Evolutionary conservation across 1,284 basidiomycete species (phyloP), one percentile per base, ranked within the genome.

Genomic region (Caloboletus firmus): DNA sequence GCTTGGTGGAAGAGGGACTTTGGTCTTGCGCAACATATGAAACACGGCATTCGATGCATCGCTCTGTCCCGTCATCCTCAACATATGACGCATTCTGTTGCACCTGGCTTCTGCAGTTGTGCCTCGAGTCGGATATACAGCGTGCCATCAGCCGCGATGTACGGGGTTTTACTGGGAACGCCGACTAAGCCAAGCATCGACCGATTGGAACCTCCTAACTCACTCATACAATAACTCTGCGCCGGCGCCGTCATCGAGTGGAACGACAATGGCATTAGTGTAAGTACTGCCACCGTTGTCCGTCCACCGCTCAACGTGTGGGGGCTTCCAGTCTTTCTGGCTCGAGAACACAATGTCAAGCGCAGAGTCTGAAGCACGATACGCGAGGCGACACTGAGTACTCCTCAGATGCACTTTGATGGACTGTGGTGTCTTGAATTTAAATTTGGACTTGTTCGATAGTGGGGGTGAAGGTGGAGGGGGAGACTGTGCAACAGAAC

Each of bases 221-320:
- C 57, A 87, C 85, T 77, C 74, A 56, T 82, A 85, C 54, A 83
- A 79, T 17, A 87, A 62, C 47, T 79, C 79, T 1, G 73, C 66
- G 2, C 77, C 78, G 48, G 50, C 34, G n/a, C 55, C 57, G 0
- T 54, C 31, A 9, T 52, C 76, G 18, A 87, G 68, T 0, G 76
- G 64, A 2, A 76, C 74, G 3, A 75, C 58, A 30, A 84, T 39
- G 59, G 54, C 59, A 17, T 56, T 58, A 43, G 55, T 52, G 49
- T 59, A 56, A 10, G 46, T 30, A 20, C 46, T 35, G 4, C 49
- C 46, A 7, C 45, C 51, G 1, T 56, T 41, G 37, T 68, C 67
- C 7, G 30, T 31, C 65, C 68, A 67, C 2, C n/a, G 24, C 2
- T 57, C 54, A 3, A 45, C 41, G 1, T 17, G 28, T 11, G 66